These are phyloP conservation scores for Claviceps cyperi DNA, from an alignment of 2,329 filamentous ascomycete species.

Conservation along the genomic window DNA sequence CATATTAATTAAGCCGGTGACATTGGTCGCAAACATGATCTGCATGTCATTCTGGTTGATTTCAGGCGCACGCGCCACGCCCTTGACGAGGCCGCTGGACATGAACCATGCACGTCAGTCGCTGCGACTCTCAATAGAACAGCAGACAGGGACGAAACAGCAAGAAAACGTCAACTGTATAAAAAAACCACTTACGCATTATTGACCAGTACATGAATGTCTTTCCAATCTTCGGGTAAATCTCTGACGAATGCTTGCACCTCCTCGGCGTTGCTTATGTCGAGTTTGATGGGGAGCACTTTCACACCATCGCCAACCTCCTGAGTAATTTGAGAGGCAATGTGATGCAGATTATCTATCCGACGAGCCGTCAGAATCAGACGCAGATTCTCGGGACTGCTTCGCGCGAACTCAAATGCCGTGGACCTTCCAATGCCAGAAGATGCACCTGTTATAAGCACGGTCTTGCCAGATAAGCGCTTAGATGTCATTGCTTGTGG, in stretches of 20 bases:
- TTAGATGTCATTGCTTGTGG: conserved; percentile 31
- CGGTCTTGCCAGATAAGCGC: conserved; percentile 84
- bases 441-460: conserved; percentile 82
- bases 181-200: conserved; percentile 59
- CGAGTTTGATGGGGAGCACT: conserved; percentile 69
- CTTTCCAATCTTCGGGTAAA: conserved; percentile 68
- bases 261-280: conserved; percentile 69
- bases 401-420: conserved; percentile 87
- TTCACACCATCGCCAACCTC: conserved; percentile 70
- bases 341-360: conserved; percentile 58
- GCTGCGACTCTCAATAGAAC: not conserved
- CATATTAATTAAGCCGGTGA: conserved; percentile 90
- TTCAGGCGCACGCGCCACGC: conserved; percentile 69
- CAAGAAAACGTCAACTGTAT: not conserved
- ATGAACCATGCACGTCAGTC: not conserved
- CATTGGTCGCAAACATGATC: conserved; percentile 84
- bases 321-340: conserved; percentile 61
- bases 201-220: conserved; percentile 84
- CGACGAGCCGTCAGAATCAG: conserved; percentile 83
- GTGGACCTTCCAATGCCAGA: conserved; percentile 76
- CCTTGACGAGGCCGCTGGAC: conserved; percentile 69
- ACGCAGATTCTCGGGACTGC: conserved; percentile 63
- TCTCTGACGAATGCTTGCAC: conserved; percentile 56
- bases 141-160: not conserved
- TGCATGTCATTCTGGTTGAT: conserved; percentile 73